Evolutionary conservation across 495 filamentous ascomycete species (phyloP).

Genomic region (Gamarada debralockiae): DNA sequence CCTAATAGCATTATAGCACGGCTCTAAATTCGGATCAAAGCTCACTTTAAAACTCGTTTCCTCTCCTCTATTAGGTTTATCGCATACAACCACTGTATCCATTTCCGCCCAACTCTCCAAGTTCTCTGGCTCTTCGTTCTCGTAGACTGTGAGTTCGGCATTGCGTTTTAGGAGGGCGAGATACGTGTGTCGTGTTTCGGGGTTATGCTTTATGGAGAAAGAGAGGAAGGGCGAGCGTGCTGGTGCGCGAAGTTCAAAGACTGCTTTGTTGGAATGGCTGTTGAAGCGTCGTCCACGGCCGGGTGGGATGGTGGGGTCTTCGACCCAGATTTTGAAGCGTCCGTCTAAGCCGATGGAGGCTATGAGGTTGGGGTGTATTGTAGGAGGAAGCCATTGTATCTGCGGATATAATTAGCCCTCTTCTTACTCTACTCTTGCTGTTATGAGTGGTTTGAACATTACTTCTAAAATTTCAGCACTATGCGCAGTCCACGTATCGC

Average conservation of each 20-base stretch:
- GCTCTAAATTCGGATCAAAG: constrained; percentile 79
- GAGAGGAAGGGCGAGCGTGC: constrained; percentile 66
- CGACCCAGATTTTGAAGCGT: constrained; percentile 84
- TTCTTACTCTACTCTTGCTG: too few species aligned
- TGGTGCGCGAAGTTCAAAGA: constrained; percentile 38
- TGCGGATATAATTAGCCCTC: constrained; percentile 24
- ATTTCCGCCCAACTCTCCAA: constrained; percentile 70
- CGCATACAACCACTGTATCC: constrained; percentile 63
- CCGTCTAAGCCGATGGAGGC: constrained; percentile 78
- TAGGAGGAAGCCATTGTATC: constrained; percentile 72
- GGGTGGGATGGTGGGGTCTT: constrained; percentile 71
- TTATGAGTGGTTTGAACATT: too few species aligned
- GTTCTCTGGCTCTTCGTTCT: constrained; percentile 83
- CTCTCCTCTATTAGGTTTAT: constrained; percentile 60
- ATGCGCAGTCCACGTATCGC: constrained; percentile 88
- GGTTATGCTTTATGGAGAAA: constrained; percentile 74
- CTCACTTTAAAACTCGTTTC: constrained; percentile 82
- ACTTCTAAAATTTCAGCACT: constrained; percentile 89
- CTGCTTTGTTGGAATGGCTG: constrained; percentile 28
- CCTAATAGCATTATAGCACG: constrained; percentile 70
- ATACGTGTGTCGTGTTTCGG: constrained; percentile 64
- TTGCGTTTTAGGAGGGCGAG: constrained; percentile 80
- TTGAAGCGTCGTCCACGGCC: constrained; percentile 75
- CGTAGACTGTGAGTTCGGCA: constrained; percentile 73
- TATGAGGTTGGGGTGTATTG: constrained; percentile 52